Evolutionary conservation across 192 early-diverging fungal genomes (phyloP), one percentile per base, ranked within the genome.

Genomic region (Coemansia sp.): DNA sequence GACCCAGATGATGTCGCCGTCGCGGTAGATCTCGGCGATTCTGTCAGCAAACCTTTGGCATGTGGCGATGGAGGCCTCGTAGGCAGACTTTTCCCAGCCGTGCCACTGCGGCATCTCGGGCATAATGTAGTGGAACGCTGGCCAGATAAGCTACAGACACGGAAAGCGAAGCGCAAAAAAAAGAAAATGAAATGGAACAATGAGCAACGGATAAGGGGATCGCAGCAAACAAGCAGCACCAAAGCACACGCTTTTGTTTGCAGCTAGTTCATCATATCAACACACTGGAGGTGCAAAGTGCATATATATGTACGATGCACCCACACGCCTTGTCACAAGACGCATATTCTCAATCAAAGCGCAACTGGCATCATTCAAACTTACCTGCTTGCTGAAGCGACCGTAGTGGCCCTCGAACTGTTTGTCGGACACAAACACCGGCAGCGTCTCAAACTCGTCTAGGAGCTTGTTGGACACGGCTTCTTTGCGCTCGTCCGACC

Each of bases 111-210:
- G 87, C 84, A 93, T 92, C 68, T 97, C 95, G 54, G 89, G 90
- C 66, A 96, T 84, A 55, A 96, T 91, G 74, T 98, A 98, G 81
- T 98, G 96, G 71, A 98, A 95, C n/a, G 90, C 91, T 9, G 94
- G 95, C 96, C 96, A 98, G 9, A 98, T 86, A 34, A 96, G 88
- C 93, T 94, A 84, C 38, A 78, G 20, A 34, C 22, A 53, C 5
- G 33, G 55, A 41, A 61, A 18, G 32, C 14, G 4, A 28, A 60
- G 56, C 55, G 37, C 41, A 34, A 48, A 64, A 4, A 9, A 18
- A 51, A 39, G 45, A 56, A 45, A 33, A 64, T 15, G 36, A 36
- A 33, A 59, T 36, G 12, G 0, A 59, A 36, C 11, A 9, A 14
- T 15, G 5, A 48, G 12, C 17, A 12, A 48, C 22, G 22, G 22